Evolutionary conservation across 2,329 filamentous ascomycete genomes (phyloP), one percentile per base, ranked within the genome.

Genomic region (Xylaria arbuscula): DNA sequence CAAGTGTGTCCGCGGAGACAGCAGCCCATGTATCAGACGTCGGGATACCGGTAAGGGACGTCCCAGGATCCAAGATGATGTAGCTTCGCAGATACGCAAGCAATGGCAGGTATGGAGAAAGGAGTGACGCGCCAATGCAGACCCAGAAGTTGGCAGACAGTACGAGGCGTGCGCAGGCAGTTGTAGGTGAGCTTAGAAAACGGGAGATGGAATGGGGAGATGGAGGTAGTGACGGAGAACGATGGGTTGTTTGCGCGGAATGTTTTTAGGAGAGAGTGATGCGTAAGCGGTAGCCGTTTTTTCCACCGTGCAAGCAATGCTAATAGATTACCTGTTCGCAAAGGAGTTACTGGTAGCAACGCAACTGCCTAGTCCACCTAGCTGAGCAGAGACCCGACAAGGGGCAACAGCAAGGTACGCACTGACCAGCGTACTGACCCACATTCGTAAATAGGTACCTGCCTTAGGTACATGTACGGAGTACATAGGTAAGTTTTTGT

Each of bases 241-340:
- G 72, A 62, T 68, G 59, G 59, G 40, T 62, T 64, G 62, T 68
- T 62, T 63, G 64, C 64, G 68, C 59, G 48, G 72, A 69, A 69
- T 66, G 64, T 64, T 62, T 70, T 58, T 17, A 51, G 61, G 68
- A 61, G 62, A 45, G 69, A 38, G 55, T 63, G 58, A 51, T 63
- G 66, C 50, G 68, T 68, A 53, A 50, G 64, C 57, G 15, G 48
- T 65, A 63, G 68, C 66, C 64, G 70, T 72, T 71, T 66, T 72
- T 65, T 55, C 63, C 53, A 64, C 73, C 62, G 72, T 73, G 67
- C 61, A 69, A 71, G 70, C 61, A 67, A 72, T 65, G 72, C 72
- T 71, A 51, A 74, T 70, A 72, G 75, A 73, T 74, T 76, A 78
- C 75, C 61, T 78, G 76, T 78, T 76, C 75, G 74, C 71, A 77